phyloP scores from a whole-genome alignment of 2,329 filamentous ascomycete genomes.

The Stagonosporopsis cucurbitacearum region DNA sequence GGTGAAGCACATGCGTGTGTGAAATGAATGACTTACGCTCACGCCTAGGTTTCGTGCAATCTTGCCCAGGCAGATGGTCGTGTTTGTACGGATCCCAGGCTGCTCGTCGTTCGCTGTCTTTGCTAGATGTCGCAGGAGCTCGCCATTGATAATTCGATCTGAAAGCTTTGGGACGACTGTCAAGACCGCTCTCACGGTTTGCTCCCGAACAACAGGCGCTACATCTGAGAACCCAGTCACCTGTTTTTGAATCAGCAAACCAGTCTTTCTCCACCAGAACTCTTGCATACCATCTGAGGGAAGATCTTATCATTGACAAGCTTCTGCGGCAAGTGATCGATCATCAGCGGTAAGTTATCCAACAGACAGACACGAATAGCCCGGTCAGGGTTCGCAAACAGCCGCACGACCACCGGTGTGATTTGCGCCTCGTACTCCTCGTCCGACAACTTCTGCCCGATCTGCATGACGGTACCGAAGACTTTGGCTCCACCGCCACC shows the following conservation, averaged over 20 bases:
- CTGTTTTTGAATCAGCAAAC: slow-evolving; percentile 53
- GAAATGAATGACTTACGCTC: slow-evolving; percentile 49
- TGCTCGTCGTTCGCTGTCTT: slow-evolving; percentile 98
- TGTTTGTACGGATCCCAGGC: slow-evolving; percentile 95
- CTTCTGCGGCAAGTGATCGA: slow-evolving; percentile 86
- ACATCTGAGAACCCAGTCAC: slow-evolving; percentile 94
- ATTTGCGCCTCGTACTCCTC: slow-evolving; percentile 89
- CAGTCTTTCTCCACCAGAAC: neutral
- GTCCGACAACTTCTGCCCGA: slow-evolving; percentile 81
- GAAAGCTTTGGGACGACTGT: slow-evolving; percentile 87
- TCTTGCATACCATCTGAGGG: slow-evolving; percentile 74
- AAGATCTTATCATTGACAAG: slow-evolving; percentile 96
- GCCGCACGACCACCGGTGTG: slow-evolving; percentile 81
- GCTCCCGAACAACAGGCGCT: slow-evolving; percentile 89
- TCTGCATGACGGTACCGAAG: slow-evolving; percentile 86
- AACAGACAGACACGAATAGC: slow-evolving; percentile 89
- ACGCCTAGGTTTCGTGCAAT: slow-evolving; percentile 88
- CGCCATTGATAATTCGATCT: slow-evolving; percentile 91
- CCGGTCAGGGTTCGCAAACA: slow-evolving; percentile 90
- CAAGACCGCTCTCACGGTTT: slow-evolving; percentile 93
- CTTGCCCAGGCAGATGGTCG: slow-evolving; percentile 95
- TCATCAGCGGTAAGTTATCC: slow-evolving; percentile 88
- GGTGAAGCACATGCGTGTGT: neutral
- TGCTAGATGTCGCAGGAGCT: slow-evolving; percentile 86
- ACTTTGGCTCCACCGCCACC: slow-evolving; percentile 94